Conservation (phyloP, 2,329 filamentous ascomycete genomes). For the Neodidymelliopsis sp. region DNA sequence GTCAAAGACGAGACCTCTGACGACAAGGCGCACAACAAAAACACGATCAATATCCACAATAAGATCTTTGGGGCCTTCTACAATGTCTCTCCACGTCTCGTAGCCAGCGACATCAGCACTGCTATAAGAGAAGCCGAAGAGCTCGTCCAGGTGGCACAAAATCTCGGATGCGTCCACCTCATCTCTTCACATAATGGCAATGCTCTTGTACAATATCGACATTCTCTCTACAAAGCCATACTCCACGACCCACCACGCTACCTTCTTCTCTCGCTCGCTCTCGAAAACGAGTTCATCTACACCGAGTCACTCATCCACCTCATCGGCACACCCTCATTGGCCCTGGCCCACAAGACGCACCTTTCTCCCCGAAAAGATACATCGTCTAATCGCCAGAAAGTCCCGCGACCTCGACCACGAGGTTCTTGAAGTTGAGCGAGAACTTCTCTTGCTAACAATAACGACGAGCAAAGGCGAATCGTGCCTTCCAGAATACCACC, state of each 20-base stretch:
- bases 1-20: not conserved
- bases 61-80: constrained; percentile 40
- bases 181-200: constrained; percentile 33
- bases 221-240: constrained; percentile 42
- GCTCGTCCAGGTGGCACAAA: constrained; percentile 34
- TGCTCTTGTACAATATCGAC: constrained; percentile 29
- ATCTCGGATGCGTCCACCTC: constrained; percentile 30
- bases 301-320: constrained; percentile 49
- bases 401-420: constrained; percentile 21
- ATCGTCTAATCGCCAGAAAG: constrained; percentile 14
- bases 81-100: constrained; percentile 14
- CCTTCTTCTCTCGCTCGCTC: constrained; percentile 36
- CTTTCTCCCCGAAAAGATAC: constrained; percentile 16
- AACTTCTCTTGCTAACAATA: constrained; percentile 37
- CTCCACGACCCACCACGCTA: constrained; percentile 42
- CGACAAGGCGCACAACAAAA: not conserved
- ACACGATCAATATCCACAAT: not conserved
- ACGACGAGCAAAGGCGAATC: not conserved
- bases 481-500: not conserved
- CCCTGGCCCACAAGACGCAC: constrained; percentile 13
- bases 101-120: constrained; percentile 17
- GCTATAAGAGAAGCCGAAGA: constrained; percentile 27
- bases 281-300: constrained; percentile 43
- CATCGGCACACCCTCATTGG: constrained; percentile 34
- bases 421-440: constrained; percentile 12